Evolutionary conservation across 768 basidiomycete genomes (phyloP).

Genomic region (Leucocoprinus leucothites): DNA sequence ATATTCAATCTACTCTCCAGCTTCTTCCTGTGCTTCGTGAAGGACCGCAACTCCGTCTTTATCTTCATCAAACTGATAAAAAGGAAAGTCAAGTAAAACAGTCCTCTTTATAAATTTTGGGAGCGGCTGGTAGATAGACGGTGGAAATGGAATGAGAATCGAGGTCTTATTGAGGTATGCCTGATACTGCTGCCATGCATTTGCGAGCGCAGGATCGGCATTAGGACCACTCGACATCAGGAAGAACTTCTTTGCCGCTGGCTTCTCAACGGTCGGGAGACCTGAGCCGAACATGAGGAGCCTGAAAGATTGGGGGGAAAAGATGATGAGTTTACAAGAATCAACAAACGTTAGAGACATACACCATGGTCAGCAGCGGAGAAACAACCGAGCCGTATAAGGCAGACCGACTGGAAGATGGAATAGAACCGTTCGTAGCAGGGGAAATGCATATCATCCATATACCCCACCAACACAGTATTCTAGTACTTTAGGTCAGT

Average conservation of each 20-base stretch:
- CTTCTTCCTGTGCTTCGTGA: constrained; percentile 26
- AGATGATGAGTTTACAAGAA: background rate
- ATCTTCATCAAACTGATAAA: constrained; percentile 55
- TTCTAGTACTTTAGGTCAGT: constrained; percentile 28
- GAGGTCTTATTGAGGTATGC: constrained; percentile 54
- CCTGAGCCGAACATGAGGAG: constrained; percentile 63
- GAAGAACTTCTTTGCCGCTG: constrained; percentile 57
- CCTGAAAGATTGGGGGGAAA: background rate
- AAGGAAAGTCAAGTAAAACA: constrained; percentile 57
- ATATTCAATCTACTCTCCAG: too few relatives aligned
- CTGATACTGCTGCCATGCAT: constrained; percentile 54
- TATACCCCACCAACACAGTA: constrained; percentile 65
- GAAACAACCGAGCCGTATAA: constrained; percentile 59
- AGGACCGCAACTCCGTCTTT: constrained; percentile 44
- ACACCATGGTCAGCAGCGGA: constrained; percentile 66
- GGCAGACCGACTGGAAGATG: constrained; percentile 43
- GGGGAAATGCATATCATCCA: constrained; percentile 62
- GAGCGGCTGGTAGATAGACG: constrained; percentile 46
- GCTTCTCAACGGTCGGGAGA: constrained; percentile 68
- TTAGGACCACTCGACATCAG: constrained; percentile 43
- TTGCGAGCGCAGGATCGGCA: constrained; percentile 23
- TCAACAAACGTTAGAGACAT: constrained; percentile 18
- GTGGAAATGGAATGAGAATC: constrained; percentile 61
- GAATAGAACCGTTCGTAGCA: constrained; percentile 41
- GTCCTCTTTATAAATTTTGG: constrained; percentile 52